Conservation (phyloP, 495 filamentous ascomycete species). For the Penicillium salamii region DNA sequence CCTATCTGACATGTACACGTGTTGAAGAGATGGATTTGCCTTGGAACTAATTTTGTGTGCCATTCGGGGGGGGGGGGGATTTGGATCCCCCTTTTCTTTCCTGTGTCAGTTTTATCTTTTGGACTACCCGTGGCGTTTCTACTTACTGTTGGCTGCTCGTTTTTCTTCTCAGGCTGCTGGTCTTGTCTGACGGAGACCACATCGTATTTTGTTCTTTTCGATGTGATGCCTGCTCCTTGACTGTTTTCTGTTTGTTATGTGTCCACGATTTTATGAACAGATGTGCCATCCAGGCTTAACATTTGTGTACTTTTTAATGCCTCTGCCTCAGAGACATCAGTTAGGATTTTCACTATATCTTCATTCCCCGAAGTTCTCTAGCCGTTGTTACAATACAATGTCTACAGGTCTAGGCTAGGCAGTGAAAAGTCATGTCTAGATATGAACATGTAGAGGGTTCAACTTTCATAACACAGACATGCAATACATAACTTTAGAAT, state of each 20-base stretch:
- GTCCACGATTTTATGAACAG: conserved; percentile 23
- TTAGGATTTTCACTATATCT: too few relatives aligned
- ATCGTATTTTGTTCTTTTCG: conserved; percentile 8
- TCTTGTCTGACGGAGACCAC: background rate
- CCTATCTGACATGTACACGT: conserved; percentile 78
- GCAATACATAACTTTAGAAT: too few relatives aligned
- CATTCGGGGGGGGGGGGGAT: too few relatives aligned
- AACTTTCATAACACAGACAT: too few relatives aligned
- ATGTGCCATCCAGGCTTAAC: background rate
- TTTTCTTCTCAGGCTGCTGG: conserved; percentile 16
- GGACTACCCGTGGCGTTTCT: background rate
- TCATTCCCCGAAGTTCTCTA: too few relatives aligned
- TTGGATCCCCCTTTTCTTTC: too few relatives aligned
- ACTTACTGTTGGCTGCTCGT: background rate
- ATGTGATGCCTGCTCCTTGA: conserved; percentile 19
- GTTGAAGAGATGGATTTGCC: conserved; percentile 75
- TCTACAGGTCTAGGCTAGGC: too few relatives aligned
- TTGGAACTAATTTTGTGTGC: conserved; percentile 55
- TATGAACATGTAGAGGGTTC: too few relatives aligned
- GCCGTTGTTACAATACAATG: too few relatives aligned
- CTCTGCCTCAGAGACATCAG: background rate
- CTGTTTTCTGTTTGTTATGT: conserved; percentile 15
- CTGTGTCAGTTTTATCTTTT: background rate
- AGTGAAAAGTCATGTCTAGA: too few relatives aligned
- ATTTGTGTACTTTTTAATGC: background rate